A percentile compares a stretch with the other conserved stretches of the same genome.
Evolutionary conservation across 2,329 filamentous ascomycete genomes (phyloP).

Genomic region (Hypoxylon sp.): DNA sequence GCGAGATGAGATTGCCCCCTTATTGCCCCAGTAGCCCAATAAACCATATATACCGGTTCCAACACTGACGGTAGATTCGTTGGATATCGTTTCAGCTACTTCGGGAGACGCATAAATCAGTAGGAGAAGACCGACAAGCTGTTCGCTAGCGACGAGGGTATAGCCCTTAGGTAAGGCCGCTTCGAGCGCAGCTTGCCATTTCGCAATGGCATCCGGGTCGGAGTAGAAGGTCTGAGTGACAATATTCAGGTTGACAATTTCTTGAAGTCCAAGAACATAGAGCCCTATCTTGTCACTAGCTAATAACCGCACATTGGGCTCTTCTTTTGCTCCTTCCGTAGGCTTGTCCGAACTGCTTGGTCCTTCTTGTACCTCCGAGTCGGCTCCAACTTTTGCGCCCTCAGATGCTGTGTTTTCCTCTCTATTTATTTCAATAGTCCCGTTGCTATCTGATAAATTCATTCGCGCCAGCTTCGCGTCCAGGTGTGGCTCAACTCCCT

Average conservation of each 20-base stretch:
- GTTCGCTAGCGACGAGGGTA: conserved; percentile 80
- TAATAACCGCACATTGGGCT: conserved; percentile 59
- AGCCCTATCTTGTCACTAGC: conserved; percentile 81
- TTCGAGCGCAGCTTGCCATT: conserved; percentile 84
- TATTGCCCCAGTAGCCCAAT: conserved; percentile 95
- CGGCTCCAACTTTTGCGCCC: conserved; percentile 40
- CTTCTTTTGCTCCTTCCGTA: conserved; percentile 59
- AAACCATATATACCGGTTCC: conserved; percentile 91
- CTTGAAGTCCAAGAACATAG: conserved; percentile 91
- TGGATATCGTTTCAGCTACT: conserved; percentile 79
- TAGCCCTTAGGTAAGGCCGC: conserved; percentile 83
- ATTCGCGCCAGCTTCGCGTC: conserved; percentile 72
- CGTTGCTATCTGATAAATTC: conserved; percentile 58
- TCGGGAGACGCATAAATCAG: conserved; percentile 87
- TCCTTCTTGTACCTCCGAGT: conserved; percentile 49
- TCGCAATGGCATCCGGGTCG: conserved; percentile 77
- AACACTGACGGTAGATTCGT: conserved; percentile 84
- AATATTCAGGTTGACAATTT: conserved; percentile 88
- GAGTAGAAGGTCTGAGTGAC: conserved; percentile 83
- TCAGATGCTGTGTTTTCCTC: conserved; percentile 15
- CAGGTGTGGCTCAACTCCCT: conserved; percentile 75
- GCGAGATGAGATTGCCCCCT: conserved; percentile 86
- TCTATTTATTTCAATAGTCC: conserved; percentile 48
- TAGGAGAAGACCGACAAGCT: conserved; percentile 86
- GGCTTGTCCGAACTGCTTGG: not conserved